Conservation (phyloP, 2,329 filamentous ascomycete species). For the Claviceps spartinae region DNA sequence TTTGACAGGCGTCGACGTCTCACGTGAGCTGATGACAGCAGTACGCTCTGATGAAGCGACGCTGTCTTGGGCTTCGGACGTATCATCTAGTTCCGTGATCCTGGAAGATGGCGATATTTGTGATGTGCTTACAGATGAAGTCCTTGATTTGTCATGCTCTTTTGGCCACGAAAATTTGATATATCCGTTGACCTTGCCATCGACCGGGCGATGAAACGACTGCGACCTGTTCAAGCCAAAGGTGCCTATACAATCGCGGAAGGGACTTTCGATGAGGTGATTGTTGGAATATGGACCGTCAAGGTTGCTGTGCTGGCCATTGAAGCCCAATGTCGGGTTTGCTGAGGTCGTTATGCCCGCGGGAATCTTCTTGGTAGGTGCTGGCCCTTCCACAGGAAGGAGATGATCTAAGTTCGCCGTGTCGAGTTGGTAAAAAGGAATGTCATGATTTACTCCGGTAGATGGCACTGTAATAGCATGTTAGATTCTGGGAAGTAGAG, state of each 20-base stretch:
- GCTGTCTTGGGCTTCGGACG: neutral
- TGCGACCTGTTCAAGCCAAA: constrained; percentile 13
- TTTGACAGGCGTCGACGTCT: neutral
- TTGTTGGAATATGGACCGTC: neutral
- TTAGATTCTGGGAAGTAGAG: constrained; percentile 16
- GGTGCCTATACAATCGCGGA: constrained; percentile 17
- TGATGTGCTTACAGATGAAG: neutral
- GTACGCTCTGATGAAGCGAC: neutral
- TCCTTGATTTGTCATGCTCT: neutral
- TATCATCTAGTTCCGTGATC: constrained; percentile 2
- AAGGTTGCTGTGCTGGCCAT: neutral
- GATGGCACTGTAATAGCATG: constrained; percentile 14
- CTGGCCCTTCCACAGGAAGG: neutral
- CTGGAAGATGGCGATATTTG: neutral
- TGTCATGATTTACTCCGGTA: constrained; percentile 9
- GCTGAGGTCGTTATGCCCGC: neutral
- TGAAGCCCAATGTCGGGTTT: neutral
- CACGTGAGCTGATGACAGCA: neutral
- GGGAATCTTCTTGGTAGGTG: neutral
- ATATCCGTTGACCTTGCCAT: constrained; percentile 24
- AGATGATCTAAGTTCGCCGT: neutral
- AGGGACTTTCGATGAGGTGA: constrained; percentile 16
- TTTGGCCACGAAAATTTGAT: constrained; percentile 25
- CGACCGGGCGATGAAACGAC: constrained; percentile 17
- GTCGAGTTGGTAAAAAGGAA: neutral